These are phyloP conservation scores for Gaultheria prostrata DNA, from an alignment of 148 eudicot species.

Conservation along the genomic window DNA sequence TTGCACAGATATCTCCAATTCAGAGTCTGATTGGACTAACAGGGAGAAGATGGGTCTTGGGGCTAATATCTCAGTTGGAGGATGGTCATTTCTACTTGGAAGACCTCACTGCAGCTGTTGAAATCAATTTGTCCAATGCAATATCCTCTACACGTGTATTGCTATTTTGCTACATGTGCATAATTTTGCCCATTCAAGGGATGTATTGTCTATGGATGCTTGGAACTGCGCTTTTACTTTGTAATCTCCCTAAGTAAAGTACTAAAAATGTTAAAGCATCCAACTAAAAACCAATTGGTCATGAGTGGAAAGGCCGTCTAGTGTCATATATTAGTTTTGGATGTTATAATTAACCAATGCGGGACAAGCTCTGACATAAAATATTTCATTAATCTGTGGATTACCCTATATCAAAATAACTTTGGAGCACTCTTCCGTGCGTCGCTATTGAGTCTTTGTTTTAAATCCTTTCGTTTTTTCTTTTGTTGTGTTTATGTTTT, in stretches of 20 bases:
- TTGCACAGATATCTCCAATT: conserved; percentile 81
- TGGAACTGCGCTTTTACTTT: not conserved
- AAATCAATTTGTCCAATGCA: conserved; percentile 78
- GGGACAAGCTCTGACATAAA: too few species aligned
- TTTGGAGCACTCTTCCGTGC: not conserved
- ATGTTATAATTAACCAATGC: too few species aligned
- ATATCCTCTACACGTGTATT: conserved; percentile 56
- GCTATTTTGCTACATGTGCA: not conserved
- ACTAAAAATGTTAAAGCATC: not conserved
- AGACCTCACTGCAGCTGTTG: conserved; percentile 90
- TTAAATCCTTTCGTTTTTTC: not conserved
- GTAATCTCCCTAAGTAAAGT: not conserved
- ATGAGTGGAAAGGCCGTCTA: too few species aligned
- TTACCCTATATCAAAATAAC: not conserved
- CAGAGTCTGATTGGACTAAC: conserved; percentile 79
- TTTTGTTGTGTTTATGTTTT: not conserved
- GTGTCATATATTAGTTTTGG: too few species aligned
- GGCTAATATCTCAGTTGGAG: conserved; percentile 90
- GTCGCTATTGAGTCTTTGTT: not conserved
- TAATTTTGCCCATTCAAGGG: not conserved
- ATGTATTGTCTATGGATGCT: conserved; percentile 9
- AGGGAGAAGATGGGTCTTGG: conserved; percentile 91
- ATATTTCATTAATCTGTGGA: not conserved
- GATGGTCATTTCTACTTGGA: conserved; percentile 96
- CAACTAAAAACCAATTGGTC: too few species aligned